Percentiles rank a stretch among this genome's conserved stretches.
Evolutionary conservation across 805 yeast species (phyloP).

Genomic region (Starmerella riodocensis): DNA sequence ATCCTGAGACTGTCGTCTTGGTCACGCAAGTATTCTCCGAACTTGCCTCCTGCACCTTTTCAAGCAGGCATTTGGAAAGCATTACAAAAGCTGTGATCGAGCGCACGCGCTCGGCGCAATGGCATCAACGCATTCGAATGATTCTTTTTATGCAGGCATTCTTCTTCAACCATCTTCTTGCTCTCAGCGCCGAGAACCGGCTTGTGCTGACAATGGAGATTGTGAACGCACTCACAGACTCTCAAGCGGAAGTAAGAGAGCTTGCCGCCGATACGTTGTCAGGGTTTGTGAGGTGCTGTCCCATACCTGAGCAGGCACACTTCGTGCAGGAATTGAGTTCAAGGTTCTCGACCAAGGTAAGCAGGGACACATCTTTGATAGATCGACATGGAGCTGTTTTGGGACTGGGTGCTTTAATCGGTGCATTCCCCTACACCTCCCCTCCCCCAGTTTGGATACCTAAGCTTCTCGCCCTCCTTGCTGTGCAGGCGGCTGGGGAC

Average conservation of each 20-base stretch:
- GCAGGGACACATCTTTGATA: constrained; percentile 18
- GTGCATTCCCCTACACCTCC: constrained; percentile 78
- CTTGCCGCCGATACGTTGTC: constrained; percentile 62
- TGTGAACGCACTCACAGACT: constrained; percentile 41
- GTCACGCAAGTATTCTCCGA: constrained; percentile 38
- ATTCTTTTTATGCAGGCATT: constrained; percentile 60
- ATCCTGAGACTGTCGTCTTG: constrained; percentile 39
- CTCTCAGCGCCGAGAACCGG: constrained; percentile 38
- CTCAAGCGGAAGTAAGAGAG: constrained; percentile 62
- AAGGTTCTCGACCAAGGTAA: constrained; percentile 33
- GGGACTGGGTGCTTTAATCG: constrained; percentile 76
- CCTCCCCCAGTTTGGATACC: constrained; percentile 94
- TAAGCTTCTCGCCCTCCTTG: constrained; percentile 48
- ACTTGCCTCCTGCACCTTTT: constrained; percentile 38
- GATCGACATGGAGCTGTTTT: constrained; percentile 71
- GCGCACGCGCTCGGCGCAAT: constrained; percentile 27
- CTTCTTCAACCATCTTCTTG: constrained; percentile 53
- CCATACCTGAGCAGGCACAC: constrained; percentile 32
- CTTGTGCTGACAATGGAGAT: constrained; percentile 39
- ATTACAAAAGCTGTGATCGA: constrained; percentile 23
- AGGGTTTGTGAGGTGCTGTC: constrained; percentile 58
- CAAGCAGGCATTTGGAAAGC: constrained; percentile 32
- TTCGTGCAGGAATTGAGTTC: constrained; percentile 28
- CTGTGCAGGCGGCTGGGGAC: constrained; percentile 55
- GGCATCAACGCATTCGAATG: constrained; percentile 53